phyloP scores from a whole-genome alignment of 768 basidiomycete species.

The Lentinula lateritia region DNA sequence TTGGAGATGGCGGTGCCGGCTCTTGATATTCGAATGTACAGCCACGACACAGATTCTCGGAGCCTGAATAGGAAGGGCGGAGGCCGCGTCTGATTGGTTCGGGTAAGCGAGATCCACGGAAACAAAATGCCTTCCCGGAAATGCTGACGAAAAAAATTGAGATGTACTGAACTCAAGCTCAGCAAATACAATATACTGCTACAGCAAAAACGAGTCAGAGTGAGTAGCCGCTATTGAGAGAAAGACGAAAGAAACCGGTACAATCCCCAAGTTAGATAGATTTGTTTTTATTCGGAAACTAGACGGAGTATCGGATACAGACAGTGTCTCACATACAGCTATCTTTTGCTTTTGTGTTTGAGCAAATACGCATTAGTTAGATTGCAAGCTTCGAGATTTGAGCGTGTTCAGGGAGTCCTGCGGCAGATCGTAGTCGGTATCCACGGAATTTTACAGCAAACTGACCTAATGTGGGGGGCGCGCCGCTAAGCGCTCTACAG shows the following conservation, averaged over 20 bases:
- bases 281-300: not conserved
- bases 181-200: not conserved
- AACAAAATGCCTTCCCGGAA: not conserved
- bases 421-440: not conserved
- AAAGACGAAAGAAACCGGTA: not conserved
- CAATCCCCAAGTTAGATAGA: not conserved
- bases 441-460: not conserved
- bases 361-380: not conserved
- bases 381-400: not conserved
- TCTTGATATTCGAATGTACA: not conserved
- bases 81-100: not conserved
- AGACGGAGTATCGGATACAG: not conserved
- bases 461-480: not conserved
- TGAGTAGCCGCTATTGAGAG: not conserved
- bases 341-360: not conserved
- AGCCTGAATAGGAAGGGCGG: not conserved
- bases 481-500: not conserved
- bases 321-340: not conserved
- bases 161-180: not conserved
- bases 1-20: not conserved
- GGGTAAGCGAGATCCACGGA: not conserved
- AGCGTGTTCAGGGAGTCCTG: not conserved
- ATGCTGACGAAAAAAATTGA: too few species aligned
- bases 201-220: not conserved
- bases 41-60: not conserved